Evolutionary conservation across 345 rosid genomes (phyloP).

Genomic region (Firmiana major): DNA sequence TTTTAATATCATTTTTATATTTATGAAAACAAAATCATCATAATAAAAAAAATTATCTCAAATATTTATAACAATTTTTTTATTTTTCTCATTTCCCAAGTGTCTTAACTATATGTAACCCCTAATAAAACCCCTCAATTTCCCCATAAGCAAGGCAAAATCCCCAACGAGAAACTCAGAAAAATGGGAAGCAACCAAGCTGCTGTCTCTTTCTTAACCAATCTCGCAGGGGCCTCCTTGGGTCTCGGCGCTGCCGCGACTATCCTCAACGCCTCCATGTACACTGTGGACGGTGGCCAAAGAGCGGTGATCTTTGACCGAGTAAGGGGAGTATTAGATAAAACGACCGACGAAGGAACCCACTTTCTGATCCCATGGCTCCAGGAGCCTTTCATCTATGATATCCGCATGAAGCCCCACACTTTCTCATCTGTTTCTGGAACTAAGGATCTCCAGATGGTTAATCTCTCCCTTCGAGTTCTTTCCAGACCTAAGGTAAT

Average conservation of each 20-base stretch:
- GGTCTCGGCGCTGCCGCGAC: slow-evolving; percentile 73
- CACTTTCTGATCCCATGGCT: slow-evolving; percentile 89
- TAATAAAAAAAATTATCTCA: too few species aligned
- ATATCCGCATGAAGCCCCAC: slow-evolving; percentile 60
- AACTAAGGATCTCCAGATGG: slow-evolving; percentile 99
- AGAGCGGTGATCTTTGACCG: slow-evolving; percentile 95
- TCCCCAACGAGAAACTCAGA: background rate
- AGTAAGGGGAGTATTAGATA: slow-evolving; percentile 77
- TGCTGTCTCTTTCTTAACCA: slow-evolving; percentile 62
- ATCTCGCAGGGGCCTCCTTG: slow-evolving; percentile 68
- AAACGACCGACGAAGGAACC: slow-evolving; percentile 83
- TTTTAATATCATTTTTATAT: too few species aligned
- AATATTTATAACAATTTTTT: too few species aligned
- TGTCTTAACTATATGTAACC: background rate
- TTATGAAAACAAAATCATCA: too few species aligned
- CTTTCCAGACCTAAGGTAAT: slow-evolving; percentile 88
- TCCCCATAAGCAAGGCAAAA: background rate
- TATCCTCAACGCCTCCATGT: slow-evolving; percentile 63
- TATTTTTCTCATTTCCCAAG: too few species aligned
- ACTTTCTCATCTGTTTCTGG: slow-evolving; percentile 97
- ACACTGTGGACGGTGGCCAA: slow-evolving; percentile 96
- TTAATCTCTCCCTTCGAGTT: slow-evolving; percentile 92
- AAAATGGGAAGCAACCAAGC: slow-evolving; percentile 80
- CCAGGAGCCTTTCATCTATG: slow-evolving; percentile 52
- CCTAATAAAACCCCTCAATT: background rate